Conservation (phyloP, 2,329 filamentous ascomycete genomes). For the Helicocarpus griseus region DNA sequence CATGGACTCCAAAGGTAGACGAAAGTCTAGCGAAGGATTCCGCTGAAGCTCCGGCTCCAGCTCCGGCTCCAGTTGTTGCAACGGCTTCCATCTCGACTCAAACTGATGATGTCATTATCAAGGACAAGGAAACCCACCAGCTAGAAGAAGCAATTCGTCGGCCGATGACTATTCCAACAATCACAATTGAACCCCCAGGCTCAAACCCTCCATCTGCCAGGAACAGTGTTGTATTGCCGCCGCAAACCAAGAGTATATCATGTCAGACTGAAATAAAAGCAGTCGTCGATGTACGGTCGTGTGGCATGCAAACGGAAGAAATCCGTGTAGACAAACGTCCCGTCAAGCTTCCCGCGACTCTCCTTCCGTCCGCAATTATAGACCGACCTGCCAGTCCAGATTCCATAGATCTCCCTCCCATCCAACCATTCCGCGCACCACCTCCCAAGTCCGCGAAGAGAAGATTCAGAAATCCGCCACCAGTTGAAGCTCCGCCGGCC, state of each 20-base stretch:
- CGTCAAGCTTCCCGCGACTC: slow-evolving; percentile 62
- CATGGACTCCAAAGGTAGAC: slow-evolving; percentile 24
- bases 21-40: slow-evolving; percentile 9
- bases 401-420: slow-evolving; percentile 14
- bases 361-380: slow-evolving; percentile 68
- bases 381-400: slow-evolving; percentile 36
- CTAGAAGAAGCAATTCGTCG: slow-evolving; percentile 10
- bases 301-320: slow-evolving; percentile 75
- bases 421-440: slow-evolving; percentile 26
- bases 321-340: slow-evolving; percentile 75
- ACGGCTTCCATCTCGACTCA: slow-evolving; percentile 20
- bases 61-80: background rate
- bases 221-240: slow-evolving; percentile 65
- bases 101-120: slow-evolving; percentile 20
- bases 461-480: slow-evolving; percentile 17
- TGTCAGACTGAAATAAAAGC: slow-evolving; percentile 62
- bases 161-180: slow-evolving; percentile 61
- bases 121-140: slow-evolving; percentile 12
- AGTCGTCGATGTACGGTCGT: slow-evolving; percentile 40
- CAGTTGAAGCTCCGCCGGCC: slow-evolving; percentile 37
- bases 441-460: slow-evolving; percentile 25
- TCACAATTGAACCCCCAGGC: slow-evolving; percentile 80
- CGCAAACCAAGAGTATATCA: slow-evolving; percentile 68
- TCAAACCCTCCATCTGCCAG: slow-evolving; percentile 73
- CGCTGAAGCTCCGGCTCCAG: background rate